These are phyloP conservation scores for Cercospora sesami DNA, from an alignment of 2,329 filamentous ascomycete genomes.

Conservation along the genomic window DNA sequence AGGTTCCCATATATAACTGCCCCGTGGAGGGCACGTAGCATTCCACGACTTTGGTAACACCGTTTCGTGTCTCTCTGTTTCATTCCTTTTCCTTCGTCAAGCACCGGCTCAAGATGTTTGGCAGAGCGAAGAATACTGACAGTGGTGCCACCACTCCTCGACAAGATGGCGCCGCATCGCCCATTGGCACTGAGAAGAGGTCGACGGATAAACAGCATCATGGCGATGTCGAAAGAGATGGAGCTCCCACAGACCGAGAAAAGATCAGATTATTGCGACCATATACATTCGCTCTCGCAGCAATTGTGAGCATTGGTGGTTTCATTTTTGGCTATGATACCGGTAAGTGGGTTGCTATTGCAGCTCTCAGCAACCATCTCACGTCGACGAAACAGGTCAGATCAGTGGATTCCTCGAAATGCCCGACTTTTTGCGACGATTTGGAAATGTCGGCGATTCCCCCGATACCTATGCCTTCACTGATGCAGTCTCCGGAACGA, in stretches of 20 bases:
- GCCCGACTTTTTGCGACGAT: slow-evolving; percentile 57
- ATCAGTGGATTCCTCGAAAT: slow-evolving; percentile 64
- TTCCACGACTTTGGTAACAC: slow-evolving; percentile 2
- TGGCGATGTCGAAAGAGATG: slow-evolving; percentile 20
- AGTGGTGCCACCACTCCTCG: slow-evolving; percentile 16
- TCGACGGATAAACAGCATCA: slow-evolving; percentile 6
- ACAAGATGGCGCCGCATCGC: slow-evolving; percentile 12
- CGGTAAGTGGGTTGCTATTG: background rate
- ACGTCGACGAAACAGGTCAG: slow-evolving; percentile 56
- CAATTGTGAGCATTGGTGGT: slow-evolving; percentile 42
- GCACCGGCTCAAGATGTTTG: slow-evolving; percentile 6
- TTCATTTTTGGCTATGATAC: slow-evolving; percentile 45
- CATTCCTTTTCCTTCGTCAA: background rate
- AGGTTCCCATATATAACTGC: slow-evolving; percentile 4
- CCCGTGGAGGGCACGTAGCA: slow-evolving; percentile 10
- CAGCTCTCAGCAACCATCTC: background rate
- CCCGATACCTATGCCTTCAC: slow-evolving; percentile 49
- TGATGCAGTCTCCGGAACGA: slow-evolving; percentile 62
- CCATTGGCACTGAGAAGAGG: background rate
- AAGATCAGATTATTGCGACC: slow-evolving; percentile 30
- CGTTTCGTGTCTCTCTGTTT: background rate
- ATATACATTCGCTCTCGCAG: slow-evolving; percentile 38
- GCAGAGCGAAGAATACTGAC: slow-evolving; percentile 4
- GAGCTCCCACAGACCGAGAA: slow-evolving; percentile 31
- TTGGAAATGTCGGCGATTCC: slow-evolving; percentile 39